Evolutionary conservation across 2,329 filamentous ascomycete genomes (phyloP).

Genomic region (Botrytis fabae): DNA sequence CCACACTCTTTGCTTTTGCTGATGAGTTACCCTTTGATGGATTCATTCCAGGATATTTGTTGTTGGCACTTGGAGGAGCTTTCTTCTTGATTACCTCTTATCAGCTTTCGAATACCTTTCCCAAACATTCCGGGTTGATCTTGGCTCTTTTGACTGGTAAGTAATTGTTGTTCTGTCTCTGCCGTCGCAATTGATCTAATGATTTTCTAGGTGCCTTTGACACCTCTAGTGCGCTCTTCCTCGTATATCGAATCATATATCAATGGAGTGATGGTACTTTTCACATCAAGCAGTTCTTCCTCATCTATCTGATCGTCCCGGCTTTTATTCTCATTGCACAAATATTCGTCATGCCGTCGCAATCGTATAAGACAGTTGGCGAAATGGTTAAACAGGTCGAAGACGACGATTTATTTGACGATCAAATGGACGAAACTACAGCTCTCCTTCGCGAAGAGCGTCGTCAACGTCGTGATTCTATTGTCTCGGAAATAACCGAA

Average conservation of each 20-base stretch:
- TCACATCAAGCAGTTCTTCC: slow-evolving; percentile 68
- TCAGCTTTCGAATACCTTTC: slow-evolving; percentile 82
- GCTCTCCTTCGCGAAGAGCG: slow-evolving; percentile 47
- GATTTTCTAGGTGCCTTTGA: slow-evolving; percentile 64
- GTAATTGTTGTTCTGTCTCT: neutral
- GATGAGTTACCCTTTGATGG: slow-evolving; percentile 68
- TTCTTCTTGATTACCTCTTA: slow-evolving; percentile 83
- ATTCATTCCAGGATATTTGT: slow-evolving; percentile 71
- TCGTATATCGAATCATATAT: slow-evolving; percentile 71
- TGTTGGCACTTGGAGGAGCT: slow-evolving; percentile 75
- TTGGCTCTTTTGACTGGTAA: slow-evolving; percentile 69
- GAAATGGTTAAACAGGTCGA: slow-evolving; percentile 77
- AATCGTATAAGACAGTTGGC: slow-evolving; percentile 81
- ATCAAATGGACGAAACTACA: slow-evolving; percentile 55
- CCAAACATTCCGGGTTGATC: slow-evolving; percentile 73
- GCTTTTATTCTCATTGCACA: slow-evolving; percentile 65
- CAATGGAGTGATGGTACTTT: slow-evolving; percentile 58
- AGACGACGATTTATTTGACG: slow-evolving; percentile 49
- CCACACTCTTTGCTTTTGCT: slow-evolving; percentile 70
- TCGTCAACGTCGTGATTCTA: slow-evolving; percentile 44
- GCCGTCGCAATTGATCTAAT: neutral
- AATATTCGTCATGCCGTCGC: slow-evolving; percentile 68
- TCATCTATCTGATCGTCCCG: slow-evolving; percentile 70
- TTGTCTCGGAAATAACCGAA: slow-evolving; percentile 66
- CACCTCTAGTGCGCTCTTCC: slow-evolving; percentile 75